Percentiles rank a stretch among this genome's conserved stretches.
These are phyloP conservation scores for Boletus patriciae DNA, from an alignment of 768 basidiomycete species.

Conservation along the genomic window DNA sequence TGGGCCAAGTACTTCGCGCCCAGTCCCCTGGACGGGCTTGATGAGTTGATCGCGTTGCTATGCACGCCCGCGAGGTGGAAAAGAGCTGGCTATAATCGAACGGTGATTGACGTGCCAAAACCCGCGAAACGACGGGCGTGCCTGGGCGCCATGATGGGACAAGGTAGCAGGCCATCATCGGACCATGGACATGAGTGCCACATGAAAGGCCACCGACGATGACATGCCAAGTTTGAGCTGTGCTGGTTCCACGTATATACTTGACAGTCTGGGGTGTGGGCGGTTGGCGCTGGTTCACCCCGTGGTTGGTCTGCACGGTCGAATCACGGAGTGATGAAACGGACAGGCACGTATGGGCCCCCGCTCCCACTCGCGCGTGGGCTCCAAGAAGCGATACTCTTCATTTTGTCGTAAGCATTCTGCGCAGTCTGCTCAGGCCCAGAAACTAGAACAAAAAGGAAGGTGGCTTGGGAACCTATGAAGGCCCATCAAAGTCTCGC, in stretches of 20 bases:
- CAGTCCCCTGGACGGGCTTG: neutral
- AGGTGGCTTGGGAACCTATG: neutral
- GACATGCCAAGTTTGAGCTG: neutral
- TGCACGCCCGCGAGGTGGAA: neutral
- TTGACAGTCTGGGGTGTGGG: no score
- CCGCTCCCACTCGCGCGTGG: neutral
- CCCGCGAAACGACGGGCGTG: neutral
- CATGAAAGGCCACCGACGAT: neutral
- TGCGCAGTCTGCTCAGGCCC: neutral
- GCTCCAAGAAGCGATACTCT: neutral
- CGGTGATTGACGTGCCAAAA: neutral
- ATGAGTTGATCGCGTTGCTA: constrained; percentile 8
- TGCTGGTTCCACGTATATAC: no score
- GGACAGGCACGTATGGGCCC: neutral
- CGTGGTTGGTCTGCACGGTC: neutral
- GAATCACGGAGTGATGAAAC: neutral
- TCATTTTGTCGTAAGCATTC: neutral
- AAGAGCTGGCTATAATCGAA: no score
- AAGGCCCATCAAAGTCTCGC: neutral
- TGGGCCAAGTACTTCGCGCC: neutral
- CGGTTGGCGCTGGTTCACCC: no score
- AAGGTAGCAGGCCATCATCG: neutral
- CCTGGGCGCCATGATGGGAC: neutral
- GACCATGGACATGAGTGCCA: neutral
- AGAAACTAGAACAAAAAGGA: neutral